phyloP scores from a whole-genome alignment of 352 stramenopile genomes.

The Hyaloperonospora brassicae region DNA sequence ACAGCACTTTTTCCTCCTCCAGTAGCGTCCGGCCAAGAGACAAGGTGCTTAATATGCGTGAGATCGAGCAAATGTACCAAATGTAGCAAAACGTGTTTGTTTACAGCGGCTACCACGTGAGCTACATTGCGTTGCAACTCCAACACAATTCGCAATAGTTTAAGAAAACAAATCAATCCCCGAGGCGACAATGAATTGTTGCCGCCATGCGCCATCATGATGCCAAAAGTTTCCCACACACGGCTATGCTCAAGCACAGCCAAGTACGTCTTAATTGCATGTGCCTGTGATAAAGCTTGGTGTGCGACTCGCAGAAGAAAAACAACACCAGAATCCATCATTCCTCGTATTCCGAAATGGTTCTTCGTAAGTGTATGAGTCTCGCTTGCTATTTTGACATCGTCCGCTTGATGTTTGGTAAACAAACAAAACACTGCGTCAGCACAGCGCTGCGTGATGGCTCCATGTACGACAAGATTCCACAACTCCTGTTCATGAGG shows the following conservation, averaged over 20 bases:
- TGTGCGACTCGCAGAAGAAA: slow-evolving; percentile 54
- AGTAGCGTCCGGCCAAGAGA: slow-evolving; percentile 70
- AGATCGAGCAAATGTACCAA: slow-evolving; percentile 52
- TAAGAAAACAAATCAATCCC: slow-evolving; percentile 80
- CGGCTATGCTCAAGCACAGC: slow-evolving; percentile 31
- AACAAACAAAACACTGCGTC: slow-evolving; percentile 46
- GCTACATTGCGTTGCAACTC: slow-evolving; percentile 49
- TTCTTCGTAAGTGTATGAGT: slow-evolving; percentile 57
- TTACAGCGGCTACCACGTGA: slow-evolving; percentile 40
- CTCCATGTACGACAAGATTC: slow-evolving; percentile 41
- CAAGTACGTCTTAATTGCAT: slow-evolving; percentile 36
- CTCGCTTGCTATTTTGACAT: slow-evolving; percentile 17
- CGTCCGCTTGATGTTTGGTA: slow-evolving; percentile 20
- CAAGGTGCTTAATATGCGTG: slow-evolving; percentile 52
- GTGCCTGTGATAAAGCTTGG: slow-evolving; percentile 33
- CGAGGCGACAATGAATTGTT: slow-evolving; percentile 68
- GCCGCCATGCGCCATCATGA: slow-evolving; percentile 42
- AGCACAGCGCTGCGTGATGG: slow-evolving; percentile 25
- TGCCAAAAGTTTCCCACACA: slow-evolving; percentile 46
- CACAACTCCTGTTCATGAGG: slow-evolving; percentile 32
- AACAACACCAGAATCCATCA: slow-evolving; percentile 57
- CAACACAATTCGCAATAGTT: slow-evolving; percentile 62
- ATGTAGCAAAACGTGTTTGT: slow-evolving; percentile 46
- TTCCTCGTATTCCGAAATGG: slow-evolving; percentile 54
- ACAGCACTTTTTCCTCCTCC: slow-evolving; percentile 73